Conservation (phyloP, 2,329 filamentous ascomycete species). For the Metarhizium brunneum region DNA sequence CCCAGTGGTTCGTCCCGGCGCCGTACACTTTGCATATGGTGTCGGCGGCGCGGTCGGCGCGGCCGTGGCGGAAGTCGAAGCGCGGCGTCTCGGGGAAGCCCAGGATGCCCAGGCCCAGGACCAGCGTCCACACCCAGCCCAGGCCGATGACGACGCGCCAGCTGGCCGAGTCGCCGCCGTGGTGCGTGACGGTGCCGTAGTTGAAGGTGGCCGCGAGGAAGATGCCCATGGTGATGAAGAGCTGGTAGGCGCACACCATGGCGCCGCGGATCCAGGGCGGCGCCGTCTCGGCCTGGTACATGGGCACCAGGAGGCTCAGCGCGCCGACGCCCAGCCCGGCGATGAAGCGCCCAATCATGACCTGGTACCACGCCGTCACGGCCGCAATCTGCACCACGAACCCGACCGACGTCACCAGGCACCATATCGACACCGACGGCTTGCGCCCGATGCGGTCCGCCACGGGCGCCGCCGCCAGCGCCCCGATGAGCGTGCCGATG, state of each 20-base stretch:
- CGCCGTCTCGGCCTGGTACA: conserved; percentile 65
- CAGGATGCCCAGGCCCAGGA: conserved; percentile 39
- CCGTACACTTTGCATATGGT: conserved; percentile 42
- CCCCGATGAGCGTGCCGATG: conserved; percentile 52
- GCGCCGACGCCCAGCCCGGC: conserved; percentile 60
- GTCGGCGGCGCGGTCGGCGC: conserved; percentile 33
- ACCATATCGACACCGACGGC: conserved; percentile 52
- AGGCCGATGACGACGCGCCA: conserved; percentile 54
- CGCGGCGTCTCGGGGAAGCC: conserved; percentile 44
- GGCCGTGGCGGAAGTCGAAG: conserved; percentile 39
- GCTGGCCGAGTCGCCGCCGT: conserved; percentile 33
- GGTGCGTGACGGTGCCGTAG: conserved; percentile 46
- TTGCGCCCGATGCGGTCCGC: conserved; percentile 58
- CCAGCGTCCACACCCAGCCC: conserved; percentile 39
- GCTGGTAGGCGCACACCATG: conserved; percentile 58
- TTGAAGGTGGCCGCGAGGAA: conserved; percentile 51
- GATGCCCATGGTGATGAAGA: conserved; percentile 65
- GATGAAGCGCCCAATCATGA: conserved; percentile 55
- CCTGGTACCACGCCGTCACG: conserved; percentile 48
- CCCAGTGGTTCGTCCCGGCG: conserved; percentile 29
- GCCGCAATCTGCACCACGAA: conserved; percentile 60
- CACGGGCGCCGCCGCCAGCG: conserved; percentile 49
- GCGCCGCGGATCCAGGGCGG: conserved; percentile 58
- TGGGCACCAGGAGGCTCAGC: conserved; percentile 55
- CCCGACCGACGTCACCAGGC: conserved; percentile 51